Evolutionary conservation across 1,139 yeast species (phyloP), one percentile per base, ranked within the genome.

Genomic region (Debaryomycetaceae sp.): DNA sequence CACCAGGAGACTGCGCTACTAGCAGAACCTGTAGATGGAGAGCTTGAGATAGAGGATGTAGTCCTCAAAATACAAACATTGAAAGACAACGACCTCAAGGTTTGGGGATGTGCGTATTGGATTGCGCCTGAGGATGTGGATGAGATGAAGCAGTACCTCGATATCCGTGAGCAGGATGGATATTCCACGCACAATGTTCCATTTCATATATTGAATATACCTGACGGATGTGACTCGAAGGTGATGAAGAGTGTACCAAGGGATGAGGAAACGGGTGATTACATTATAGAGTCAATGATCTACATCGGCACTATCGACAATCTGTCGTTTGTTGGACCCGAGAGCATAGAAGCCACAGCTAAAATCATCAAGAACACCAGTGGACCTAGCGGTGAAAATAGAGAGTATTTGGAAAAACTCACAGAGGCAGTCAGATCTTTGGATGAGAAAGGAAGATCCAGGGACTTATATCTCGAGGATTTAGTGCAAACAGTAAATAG

Each of bases 141-240:
- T 3, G 74, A 73, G 46, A 94, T 88, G 13, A 67, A 71, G 32
- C 80, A 75, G 13, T 84, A 88, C 50, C 68, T 91, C 34, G 95
- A 89, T 53, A 70, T 80, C 14, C 68, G 98, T 38, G 98, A 91
- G 53, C 88, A 89, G 57, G 89, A 88, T 54, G 98, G 98, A 0
- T 91, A 91, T 59, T 71, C 88, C 0, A 67, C 79, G 2, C 87
- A 85, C 49, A 62, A 68, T n/a, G 83, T 89, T 1, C 79, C 81
- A 2, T 88, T 88, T 55, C 73, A 75, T 45, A 66, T 83, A 29
- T 51, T 59, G 9, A 61, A 67, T n/a, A 55, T 59, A 3, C 56
- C 59, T 2, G 45, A 52, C n/a, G 52, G 49, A 2, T 48, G 31
- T 5, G 44, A 43, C 3, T 33, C 37, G 13, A 18, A 37, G 30